Base-by-base conservation (phyloP, 2,329 filamentous ascomycete genomes). In the Podosphaera fusca region DNA sequence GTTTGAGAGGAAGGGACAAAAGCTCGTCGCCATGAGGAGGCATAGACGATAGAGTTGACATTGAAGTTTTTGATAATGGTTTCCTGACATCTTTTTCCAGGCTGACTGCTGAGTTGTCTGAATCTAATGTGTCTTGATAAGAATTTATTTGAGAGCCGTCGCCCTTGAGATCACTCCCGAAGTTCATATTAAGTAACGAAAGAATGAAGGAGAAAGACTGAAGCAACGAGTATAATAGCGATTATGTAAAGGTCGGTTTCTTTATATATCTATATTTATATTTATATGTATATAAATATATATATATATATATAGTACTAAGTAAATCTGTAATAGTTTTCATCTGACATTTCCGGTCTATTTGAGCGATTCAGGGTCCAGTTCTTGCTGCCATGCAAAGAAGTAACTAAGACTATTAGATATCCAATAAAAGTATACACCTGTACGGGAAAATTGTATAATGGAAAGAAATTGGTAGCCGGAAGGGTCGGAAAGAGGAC, bases 11-110 rank as follows among this genome's bases (percentile, higher is more conserved):
- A 14, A 73, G 65, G 8, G 67, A 66, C 31, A 69, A 65, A 56
- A 69, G 64, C 3, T 67, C 60, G 54, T 65, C 66, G 5, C 61
- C 59, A 45, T 67, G 61, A 33, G 60, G 61, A 3, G 62, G 61
- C 29, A 61, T 57, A 36, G 60, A 57, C 14, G 60, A 63, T 4
- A 56, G 58, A 49, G 59, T 60, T 21, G 62, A 62, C 42, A 59
- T 60, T 35, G 60, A 59, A 4, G 57, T 62, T 49, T 58, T 56
- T n/a, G 57, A 58, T 36, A 59, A 56, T 7, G 59, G 60, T 30
- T 58, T 59, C 34, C 61, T 59, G 12, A 38, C 46, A 42, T 62
- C 60, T 42, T 64, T 63, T 49, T 65, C 61, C 8, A 4, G 38
- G 38, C 5, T 3, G n/a, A 12, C n/a, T 42, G 5, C 38, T 42